Evolutionary conservation across 1,139 yeast genomes (phyloP), one percentile per base, ranked within the genome.

Genomic region (Debaryomyces robertsiae): DNA sequence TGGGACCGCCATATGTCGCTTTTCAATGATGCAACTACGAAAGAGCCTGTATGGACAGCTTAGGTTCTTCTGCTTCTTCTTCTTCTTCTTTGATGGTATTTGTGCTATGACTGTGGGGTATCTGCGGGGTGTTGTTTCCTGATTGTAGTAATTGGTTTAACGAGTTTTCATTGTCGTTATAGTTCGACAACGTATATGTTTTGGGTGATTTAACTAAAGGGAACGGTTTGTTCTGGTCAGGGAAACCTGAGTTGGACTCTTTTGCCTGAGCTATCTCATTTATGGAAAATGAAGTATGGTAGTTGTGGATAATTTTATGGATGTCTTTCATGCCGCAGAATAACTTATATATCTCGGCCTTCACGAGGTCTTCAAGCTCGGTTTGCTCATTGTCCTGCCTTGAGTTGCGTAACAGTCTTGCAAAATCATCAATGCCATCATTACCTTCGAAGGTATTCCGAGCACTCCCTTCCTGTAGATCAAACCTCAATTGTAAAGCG

Each of bases 401-500:
- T 15, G 25, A 9, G n/a, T 30, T 27, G 9, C 15, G 13, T 6
- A 30, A 28, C 16, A n/a, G 7, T 17, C 11, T 18, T 22, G 24
- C 35, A 17, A 11, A 43, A 37, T 25, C 29, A 13, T 7, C 42
- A 29, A 37, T 46, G 22, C 29, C 32, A 11, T 40, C 47, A 16
- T 43, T 43, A 9, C 30, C 41, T 14, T 41, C 41, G 22, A 32
- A 7, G 10, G 37, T 25, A 17, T 41, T 39, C n/a, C 15, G 25
- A 37, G 52, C 56, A 41, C 65, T 67, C 33, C 57, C 61, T 39
- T 60, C 73, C 46, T 70, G 73, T 44, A 69, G 58, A 42, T 71
- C 75, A 45, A 71, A 69, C 46, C 77, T 63, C 44, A 75, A 61
- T 46, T 70, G 74, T 44, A 77, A 67, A 0, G 77, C 81, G 50